Base-by-base conservation (phyloP, 495 filamentous ascomycete genomes). In the Mycothermus thermophilus region DNA sequence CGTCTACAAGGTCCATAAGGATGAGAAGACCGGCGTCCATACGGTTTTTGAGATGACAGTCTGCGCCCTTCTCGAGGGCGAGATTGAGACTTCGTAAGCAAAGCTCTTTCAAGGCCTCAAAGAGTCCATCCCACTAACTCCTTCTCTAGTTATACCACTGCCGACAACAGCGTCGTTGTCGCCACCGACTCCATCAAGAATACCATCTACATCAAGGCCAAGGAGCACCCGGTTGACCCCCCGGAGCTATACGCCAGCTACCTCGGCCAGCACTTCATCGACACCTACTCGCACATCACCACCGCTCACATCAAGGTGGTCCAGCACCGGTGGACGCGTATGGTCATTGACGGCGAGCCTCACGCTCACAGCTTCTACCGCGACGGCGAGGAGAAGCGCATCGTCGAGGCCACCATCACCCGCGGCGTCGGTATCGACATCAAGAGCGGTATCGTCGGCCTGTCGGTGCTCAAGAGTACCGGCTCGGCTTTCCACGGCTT, bases 151-250 rank as follows among this genome's bases (percentile, higher is more conserved):
- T 95, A 94, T 68, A 97, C 86, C 39, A 58, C 72, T 51, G 88
- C 84, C 48, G 90, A 97, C 63, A 97, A 97, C 68, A 82, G 79
- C 55, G 82, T 92, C 35, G 71, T 97, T 16, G 90, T 97, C 26
- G 86, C 90, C 33, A 97, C 90, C 25, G 90, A 97, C 61, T 88
- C 86, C 8, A 88, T 94, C 67, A 97, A 97, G 65, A 93, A 97
- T 63, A 94, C 87, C 43, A 77, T 84, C 63, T 93, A 88, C 62
- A 84, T 95, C 71, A 67, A 66, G 49, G 88, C 90, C 44, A 95
- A 94, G 61, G 81, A 93, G 55, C 70, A 88, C 66, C 83, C 90
- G 30, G 82, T 96, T 38, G 85, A 77, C 32, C 86, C 90, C 13
- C 90, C 90, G 2, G 90, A 97, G 63, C 74, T 93, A 31, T 97